phyloP scores from a whole-genome alignment of 2,329 filamentous ascomycete genomes.

The Trichoderma aggressivum region DNA sequence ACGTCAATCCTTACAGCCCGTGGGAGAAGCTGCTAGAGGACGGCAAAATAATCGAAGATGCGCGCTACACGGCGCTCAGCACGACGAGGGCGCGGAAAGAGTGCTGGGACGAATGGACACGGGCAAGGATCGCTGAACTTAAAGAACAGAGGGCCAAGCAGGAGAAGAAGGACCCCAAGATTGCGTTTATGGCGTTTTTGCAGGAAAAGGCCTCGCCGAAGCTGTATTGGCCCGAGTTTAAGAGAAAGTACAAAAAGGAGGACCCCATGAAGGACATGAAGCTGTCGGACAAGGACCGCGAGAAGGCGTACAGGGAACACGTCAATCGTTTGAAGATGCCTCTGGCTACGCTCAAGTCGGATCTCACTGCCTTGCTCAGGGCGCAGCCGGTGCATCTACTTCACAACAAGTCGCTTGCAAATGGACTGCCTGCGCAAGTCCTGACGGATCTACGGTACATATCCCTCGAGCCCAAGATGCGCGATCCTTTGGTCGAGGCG shows the following conservation, averaged over 20 bases:
- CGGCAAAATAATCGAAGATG: conserved; percentile 76
- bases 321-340: conserved; percentile 64
- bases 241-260: conserved; percentile 83
- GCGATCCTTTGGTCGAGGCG: conserved; percentile 63
- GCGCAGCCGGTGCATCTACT: conserved; percentile 56
- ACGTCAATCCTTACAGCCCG: conserved; percentile 80
- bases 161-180: conserved; percentile 76
- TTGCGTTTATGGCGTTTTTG: conserved; percentile 79
- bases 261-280: conserved; percentile 71
- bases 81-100: conserved; percentile 81
- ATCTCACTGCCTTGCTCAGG: conserved; percentile 64
- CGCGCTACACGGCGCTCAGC: conserved; percentile 76
- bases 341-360: conserved; percentile 63
- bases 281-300: conserved; percentile 71
- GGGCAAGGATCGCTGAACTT: conserved; percentile 68
- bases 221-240: conserved; percentile 97
- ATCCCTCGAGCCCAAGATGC: conserved; percentile 56
- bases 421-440: conserved; percentile 59
- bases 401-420: conserved; percentile 55
- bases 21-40: conserved; percentile 91
- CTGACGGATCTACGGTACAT: conserved; percentile 68
- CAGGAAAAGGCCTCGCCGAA: conserved; percentile 81
- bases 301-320: conserved; percentile 76
- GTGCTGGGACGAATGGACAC: conserved; percentile 80
- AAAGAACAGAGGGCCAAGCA: conserved; percentile 70